These are phyloP conservation scores for Yamadazyma atmosphaerica DNA, from an alignment of 1,139 yeast species.

Conservation along the genomic window DNA sequence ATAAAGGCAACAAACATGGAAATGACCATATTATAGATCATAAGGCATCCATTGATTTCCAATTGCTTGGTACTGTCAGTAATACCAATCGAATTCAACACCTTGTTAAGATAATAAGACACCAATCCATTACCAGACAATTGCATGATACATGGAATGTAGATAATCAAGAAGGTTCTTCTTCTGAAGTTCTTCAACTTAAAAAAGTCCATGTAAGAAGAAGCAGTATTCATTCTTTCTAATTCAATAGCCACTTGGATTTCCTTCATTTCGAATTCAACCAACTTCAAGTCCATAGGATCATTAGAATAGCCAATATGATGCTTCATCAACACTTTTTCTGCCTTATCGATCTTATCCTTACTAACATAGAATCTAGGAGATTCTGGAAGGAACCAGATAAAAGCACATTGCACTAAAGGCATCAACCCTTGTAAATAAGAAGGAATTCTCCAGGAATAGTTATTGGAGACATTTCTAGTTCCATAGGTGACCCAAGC, in stretches of 20 bases:
- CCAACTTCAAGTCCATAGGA: constrained; percentile 30
- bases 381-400: constrained; percentile 46
- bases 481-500: constrained; percentile 57
- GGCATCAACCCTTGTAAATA: constrained; percentile 44
- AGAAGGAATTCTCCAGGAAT: constrained; percentile 49
- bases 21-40: constrained; percentile 41
- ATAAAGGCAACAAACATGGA: constrained; percentile 30
- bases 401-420: constrained; percentile 21
- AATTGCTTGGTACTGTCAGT: constrained; percentile 44
- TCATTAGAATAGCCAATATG: constrained; percentile 40
- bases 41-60: constrained; percentile 46
- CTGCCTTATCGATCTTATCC: constrained; percentile 39
- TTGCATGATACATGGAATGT: constrained; percentile 42
- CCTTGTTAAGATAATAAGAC: constrained; percentile 50
- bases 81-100: constrained; percentile 50
- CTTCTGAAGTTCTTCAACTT: constrained; percentile 39
- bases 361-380: constrained; percentile 44
- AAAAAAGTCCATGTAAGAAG: constrained; percentile 38
- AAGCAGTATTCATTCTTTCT: constrained; percentile 26
- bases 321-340: constrained; percentile 38
- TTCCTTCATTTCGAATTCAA: constrained; percentile 48
- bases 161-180: constrained; percentile 38
- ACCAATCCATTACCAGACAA: constrained; percentile 55
- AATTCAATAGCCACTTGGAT: constrained; percentile 40
- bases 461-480: constrained; percentile 24